Evolutionary conservation across 192 early-diverging fungal species (phyloP), one percentile per base, ranked within the genome.

Genomic region (Backusella liffmaniae): DNA sequence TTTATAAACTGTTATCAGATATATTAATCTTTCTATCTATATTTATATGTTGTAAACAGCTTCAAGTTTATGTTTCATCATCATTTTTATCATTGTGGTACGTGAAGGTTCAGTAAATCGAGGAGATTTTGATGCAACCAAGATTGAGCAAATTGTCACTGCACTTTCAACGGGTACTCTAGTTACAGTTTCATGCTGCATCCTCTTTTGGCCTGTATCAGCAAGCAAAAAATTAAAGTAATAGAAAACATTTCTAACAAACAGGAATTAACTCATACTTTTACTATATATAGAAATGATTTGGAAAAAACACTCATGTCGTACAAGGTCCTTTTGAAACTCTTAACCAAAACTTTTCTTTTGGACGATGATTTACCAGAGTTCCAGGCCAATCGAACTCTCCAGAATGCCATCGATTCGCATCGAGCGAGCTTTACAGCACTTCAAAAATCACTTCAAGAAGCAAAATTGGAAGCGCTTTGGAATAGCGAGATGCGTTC

Each of bases 341-440:
- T 92, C 65, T 77, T 92, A 35, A 88, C 90, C 49, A 89, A 88
- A 77, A 88, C 91, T 0, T 91, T 94, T 34, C 67, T 91, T 18
- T 66, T 91, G 35, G 88, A 90, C 44, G 77, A 78, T 39, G 81
- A 90, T 77, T 73, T 83, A 67, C 80, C 89, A 56, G 76, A 88
- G 72, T 79, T 90, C 79, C 66, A 86, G 51, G 82, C 85, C 72
- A 29, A 82, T 41, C 79, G 82, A 21, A 85, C 86, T 9, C 82
- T 91, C 16, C 88, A 91, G 79, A 83, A 77, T 5, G 84, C 85
- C 26, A 90, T 93, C 53, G 84, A 85, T 34, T 83, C 85, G 30
- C 92, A 94, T 56, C 82, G 90, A 7, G 80, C 86, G 34, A 86
- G 85, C 32, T 88, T 91, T 74, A 88, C 88, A 8, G 71, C 84